Evolutionary conservation across 2,329 filamentous ascomycete species (phyloP).

Genomic region (Scorias spongiosa): DNA sequence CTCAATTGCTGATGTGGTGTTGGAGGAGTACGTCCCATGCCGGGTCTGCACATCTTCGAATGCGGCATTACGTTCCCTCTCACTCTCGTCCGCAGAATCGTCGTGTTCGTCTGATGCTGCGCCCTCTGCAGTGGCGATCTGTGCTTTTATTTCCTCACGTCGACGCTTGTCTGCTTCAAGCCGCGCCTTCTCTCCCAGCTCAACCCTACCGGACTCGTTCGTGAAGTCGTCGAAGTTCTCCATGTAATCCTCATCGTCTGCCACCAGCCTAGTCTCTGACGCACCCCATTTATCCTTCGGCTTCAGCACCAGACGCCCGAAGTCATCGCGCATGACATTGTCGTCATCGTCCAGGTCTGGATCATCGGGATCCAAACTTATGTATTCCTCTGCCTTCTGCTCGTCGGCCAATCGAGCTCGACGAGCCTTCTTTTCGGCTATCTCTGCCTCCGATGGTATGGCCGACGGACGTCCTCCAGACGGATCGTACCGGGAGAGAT

Average conservation of each 20-base stretch:
- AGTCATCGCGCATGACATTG: conserved; percentile 25
- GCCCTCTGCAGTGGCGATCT: conserved; percentile 64
- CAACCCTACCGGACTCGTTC: conserved; percentile 65
- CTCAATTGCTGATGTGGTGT: conserved; percentile 24
- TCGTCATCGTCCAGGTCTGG: conserved; percentile 30
- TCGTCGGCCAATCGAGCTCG: conserved; percentile 66
- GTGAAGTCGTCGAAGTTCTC: conserved; percentile 82
- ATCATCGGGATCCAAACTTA: conserved; percentile 48
- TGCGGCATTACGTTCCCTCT: conserved; percentile 51
- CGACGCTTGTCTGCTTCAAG: conserved; percentile 25
- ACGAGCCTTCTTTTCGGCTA: conserved; percentile 79
- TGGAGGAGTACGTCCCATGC: conserved; percentile 59
- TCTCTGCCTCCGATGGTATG: conserved; percentile 72
- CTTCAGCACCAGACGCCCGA: conserved; percentile 30
- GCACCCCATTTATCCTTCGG: conserved; percentile 43
- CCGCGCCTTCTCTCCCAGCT: conserved; percentile 55
- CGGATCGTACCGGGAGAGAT: conserved; percentile 19
- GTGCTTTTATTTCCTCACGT: conserved; percentile 63
- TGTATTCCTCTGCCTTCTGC: conserved; percentile 40
- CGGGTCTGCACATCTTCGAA: conserved; percentile 80
- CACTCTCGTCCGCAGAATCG: conserved; percentile 52
- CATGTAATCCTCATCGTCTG: conserved; percentile 80
- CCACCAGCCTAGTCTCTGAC: conserved; percentile 53
- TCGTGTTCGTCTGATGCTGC: conserved; percentile 32
- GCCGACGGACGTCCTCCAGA: conserved; percentile 13